phyloP scores from a whole-genome alignment of 1,284 basidiomycete species.

The Anthracocystis panici-leucophaei region DNA sequence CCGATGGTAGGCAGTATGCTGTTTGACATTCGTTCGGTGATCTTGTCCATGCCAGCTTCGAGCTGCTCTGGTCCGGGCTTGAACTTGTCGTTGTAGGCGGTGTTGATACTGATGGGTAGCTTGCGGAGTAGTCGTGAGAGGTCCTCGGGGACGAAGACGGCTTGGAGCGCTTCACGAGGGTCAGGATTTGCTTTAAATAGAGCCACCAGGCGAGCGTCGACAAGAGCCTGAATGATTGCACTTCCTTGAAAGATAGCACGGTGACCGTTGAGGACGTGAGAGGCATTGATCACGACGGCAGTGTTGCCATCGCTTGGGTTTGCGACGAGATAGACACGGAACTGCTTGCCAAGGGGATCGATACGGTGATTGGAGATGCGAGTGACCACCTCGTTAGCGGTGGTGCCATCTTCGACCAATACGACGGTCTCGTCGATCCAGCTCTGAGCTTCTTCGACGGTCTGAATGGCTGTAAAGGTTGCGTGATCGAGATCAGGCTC shows the following conservation, averaged over 20 bases:
- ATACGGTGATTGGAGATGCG: conserved; percentile 20
- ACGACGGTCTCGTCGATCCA: conserved; percentile 34
- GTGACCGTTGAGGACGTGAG: conserved; percentile 38
- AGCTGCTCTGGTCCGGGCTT: conserved; percentile 8
- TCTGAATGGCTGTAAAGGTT: conserved; percentile 23
- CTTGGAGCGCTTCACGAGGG: conserved; percentile 15
- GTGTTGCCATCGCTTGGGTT: conserved; percentile 10
- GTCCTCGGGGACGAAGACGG: conserved; percentile 27
- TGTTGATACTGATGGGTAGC: conserved; percentile 37
- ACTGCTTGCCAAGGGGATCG: conserved; percentile 31
- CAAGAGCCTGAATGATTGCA: conserved; percentile 19
- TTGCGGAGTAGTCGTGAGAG: conserved; percentile 12
- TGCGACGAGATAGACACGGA: conserved; percentile 24
- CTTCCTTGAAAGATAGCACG: conserved; percentile 13
- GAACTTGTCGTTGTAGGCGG: conserved; percentile 23
- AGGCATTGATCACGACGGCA: conserved; percentile 26
- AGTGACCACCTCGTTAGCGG: conserved; percentile 16
- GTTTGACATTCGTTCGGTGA: conserved; percentile 20
- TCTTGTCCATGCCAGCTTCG: conserved; percentile 23
- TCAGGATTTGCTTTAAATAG: background rate
- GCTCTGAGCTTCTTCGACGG: conserved; percentile 24
- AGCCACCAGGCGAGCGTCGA: conserved; percentile 9
- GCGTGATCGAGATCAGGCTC: conserved; percentile 24
- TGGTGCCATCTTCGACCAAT: conserved; percentile 27
- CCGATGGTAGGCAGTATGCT: conserved; percentile 23